phyloP scores from a whole-genome alignment of 345 rosid species.

The Luvunga scandens region DNA sequence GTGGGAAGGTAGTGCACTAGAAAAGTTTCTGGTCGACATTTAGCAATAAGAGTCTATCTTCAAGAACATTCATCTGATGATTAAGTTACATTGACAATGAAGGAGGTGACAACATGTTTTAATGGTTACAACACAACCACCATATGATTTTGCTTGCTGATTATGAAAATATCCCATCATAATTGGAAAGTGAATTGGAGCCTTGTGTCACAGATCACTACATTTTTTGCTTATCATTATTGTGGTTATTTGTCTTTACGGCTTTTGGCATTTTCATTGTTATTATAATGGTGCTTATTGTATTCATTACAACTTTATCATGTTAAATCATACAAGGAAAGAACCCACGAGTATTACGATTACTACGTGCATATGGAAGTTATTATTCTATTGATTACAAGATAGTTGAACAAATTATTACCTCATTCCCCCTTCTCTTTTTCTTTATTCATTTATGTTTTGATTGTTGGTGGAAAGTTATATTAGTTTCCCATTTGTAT shows the following conservation, averaged over 20 bases:
- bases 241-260: background rate
- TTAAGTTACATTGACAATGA: background rate
- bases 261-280: background rate
- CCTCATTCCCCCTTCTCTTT: background rate
- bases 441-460: background rate
- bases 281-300: background rate
- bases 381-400: background rate
- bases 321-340: background rate
- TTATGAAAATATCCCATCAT: background rate
- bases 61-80: background rate
- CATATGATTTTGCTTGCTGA: background rate
- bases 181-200: background rate
- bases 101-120: background rate
- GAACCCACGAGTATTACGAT: background rate
- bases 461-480: background rate
- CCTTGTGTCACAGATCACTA: background rate
- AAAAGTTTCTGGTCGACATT: background rate
- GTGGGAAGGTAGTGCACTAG: background rate
- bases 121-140: background rate
- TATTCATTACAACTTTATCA: background rate
- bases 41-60: background rate
- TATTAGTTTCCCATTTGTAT: background rate
- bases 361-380: background rate
- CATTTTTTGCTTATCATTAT: background rate
- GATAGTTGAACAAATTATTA: background rate